Evolutionary conservation across 2,329 filamentous ascomycete species (phyloP), one percentile per base, ranked within the genome.

Genomic region (Endothia cerciana): DNA sequence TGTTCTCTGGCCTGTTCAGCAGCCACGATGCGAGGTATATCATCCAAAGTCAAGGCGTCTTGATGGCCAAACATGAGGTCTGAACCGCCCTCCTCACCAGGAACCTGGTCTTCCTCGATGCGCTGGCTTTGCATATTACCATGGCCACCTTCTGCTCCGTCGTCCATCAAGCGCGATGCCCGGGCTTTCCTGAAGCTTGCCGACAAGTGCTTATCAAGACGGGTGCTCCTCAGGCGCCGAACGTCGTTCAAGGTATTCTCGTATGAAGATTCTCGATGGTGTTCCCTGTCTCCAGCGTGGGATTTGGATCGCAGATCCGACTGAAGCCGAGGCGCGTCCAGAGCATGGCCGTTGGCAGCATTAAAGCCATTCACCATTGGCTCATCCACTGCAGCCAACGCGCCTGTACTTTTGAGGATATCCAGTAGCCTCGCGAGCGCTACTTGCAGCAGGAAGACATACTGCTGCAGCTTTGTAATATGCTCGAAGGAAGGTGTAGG

Each of bases 241-340:
- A 99, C 95, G 78, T 99, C 95, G 71, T 95, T 96, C 71, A 99
- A 89, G 57, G 94, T 97, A 79, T 94, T 96, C 80, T 98, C 94
- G 75, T 98, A 95, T 36, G 91, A 93, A 61, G 91, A 92, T 72
- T 89, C 86, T 70, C 88, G 85, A 67, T 85, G 84, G 67, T 87
- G 85, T 60, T 89, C 88, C 65, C 83, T 78, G 69, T 87, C 85
- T 30, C 88, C 90, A 55, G 87, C 87, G 75, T 90, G 90, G 2
- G 90, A 92, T 72, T 90, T 92, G 22, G 93, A 93, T 64, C 91
- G 85, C 22, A 86, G 87, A 69, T 92, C 90, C 8, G 88, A 83
- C 62, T 85, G 83, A 33, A 90, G 78, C 60, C 89, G 80, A 58
- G 83, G 80, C 45, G 84, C 81, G 63, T 84, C 82, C 62, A 76